These are phyloP conservation scores for Henckelia pumila DNA, from an alignment of 257 asterid species.

Conservation along the genomic window DNA sequence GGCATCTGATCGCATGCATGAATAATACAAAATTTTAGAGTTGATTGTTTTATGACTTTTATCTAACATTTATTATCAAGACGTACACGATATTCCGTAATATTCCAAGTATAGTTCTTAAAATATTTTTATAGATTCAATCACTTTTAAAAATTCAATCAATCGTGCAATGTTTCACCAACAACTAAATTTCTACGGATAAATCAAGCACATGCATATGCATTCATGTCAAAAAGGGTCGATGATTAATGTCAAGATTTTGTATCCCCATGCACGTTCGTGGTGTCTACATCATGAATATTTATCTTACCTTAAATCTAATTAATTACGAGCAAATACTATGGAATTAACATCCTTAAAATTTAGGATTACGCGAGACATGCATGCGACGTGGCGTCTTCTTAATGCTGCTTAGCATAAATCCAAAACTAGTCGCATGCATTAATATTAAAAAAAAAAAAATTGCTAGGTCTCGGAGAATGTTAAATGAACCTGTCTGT, in stretches of 20 bases:
- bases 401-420: constrained; percentile 6
- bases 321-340: too few species aligned
- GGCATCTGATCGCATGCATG: constrained; percentile 12
- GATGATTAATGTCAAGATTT: neutral
- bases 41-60: too few species aligned
- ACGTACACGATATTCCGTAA: too few species aligned
- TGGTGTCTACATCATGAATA: neutral
- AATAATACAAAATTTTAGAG: too few species aligned
- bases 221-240: neutral
- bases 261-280: neutral
- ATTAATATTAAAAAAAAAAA: too few species aligned
- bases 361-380: neutral
- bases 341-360: neutral
- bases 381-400: constrained; percentile 12
- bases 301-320: too few species aligned
- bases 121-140: too few species aligned
- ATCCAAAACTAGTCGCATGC: constrained; percentile 9
- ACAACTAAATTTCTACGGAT: too few species aligned
- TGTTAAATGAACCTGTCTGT: neutral
- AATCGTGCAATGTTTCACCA: too few species aligned
- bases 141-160: neutral
- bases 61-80: too few species aligned
- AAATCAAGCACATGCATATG: too few species aligned
- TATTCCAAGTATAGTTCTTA: too few species aligned
- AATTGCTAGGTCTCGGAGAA: constrained; percentile 14